Conservation (phyloP, 2,329 filamentous ascomycete genomes). For the Monosporascus sp. region DNA sequence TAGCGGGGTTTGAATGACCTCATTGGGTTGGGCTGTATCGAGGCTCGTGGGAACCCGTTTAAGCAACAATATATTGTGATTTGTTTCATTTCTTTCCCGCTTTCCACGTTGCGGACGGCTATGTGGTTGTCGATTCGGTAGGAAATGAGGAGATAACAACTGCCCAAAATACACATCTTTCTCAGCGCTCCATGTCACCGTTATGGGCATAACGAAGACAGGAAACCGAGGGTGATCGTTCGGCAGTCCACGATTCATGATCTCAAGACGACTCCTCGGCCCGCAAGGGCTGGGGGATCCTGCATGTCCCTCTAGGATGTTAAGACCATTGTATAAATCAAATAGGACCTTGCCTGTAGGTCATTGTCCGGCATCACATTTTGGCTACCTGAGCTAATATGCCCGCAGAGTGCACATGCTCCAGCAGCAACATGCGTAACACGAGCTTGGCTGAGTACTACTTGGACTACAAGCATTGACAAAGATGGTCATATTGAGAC, state of each 20-base stretch:
- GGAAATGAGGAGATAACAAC: too few relatives aligned
- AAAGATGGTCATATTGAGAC: slow-evolving; percentile 79
- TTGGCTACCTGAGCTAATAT: not conserved
- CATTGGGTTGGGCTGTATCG: slow-evolving; percentile 3
- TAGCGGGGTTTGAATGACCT: slow-evolving; percentile 10
- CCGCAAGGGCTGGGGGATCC: not conserved
- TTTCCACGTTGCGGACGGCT: too few relatives aligned
- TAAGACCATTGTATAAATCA: not conserved
- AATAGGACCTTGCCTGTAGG: not conserved
- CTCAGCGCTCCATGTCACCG: not conserved
- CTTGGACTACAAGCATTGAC: slow-evolving; percentile 45
- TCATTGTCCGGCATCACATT: not conserved
- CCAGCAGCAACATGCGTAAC: slow-evolving; percentile 11
- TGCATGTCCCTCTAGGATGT: not conserved
- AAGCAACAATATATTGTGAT: slow-evolving; percentile 9
- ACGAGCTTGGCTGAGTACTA: slow-evolving; percentile 37
- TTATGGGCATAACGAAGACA: not conserved
- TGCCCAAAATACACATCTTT: too few relatives aligned
- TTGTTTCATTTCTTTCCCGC: not conserved
- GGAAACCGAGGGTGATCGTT: not conserved
- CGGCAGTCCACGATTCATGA: not conserved
- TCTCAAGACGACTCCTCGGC: not conserved
- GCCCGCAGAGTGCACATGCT: not conserved
- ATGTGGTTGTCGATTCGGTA: too few relatives aligned
- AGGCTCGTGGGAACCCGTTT: not conserved